A percentile compares a stretch with the other conserved stretches of the same genome.
phyloP scores from a whole-genome alignment of 306 rosid species.

The Lithocarpus polystachyus region DNA sequence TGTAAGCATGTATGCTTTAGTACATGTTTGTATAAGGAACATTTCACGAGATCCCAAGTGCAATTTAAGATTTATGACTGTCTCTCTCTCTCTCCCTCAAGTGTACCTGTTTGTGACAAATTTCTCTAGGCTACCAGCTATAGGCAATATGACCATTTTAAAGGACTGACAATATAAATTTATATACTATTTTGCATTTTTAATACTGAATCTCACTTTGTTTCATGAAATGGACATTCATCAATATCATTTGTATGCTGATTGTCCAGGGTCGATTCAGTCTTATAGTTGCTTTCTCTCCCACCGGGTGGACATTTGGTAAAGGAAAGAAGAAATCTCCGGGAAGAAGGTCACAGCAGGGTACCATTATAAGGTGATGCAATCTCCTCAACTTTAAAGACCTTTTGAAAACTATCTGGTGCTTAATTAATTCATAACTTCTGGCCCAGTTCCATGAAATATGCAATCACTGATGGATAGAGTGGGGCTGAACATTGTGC shows the following conservation, averaged over 20 bases:
- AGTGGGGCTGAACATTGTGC: background rate
- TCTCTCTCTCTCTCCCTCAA: background rate
- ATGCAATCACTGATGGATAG: background rate
- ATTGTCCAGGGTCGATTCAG: slow-evolving; percentile 62
- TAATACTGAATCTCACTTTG: background rate
- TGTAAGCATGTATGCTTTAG: no score
- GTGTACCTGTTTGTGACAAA: background rate
- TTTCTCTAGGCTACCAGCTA: background rate
- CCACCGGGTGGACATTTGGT: slow-evolving; percentile 92
- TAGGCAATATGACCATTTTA: background rate
- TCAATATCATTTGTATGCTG: background rate
- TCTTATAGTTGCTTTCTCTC: slow-evolving; percentile 89
- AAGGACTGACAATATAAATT: background rate
- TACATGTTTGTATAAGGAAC: no score
- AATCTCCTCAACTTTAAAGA: background rate
- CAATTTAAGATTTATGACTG: background rate
- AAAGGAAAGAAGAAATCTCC: slow-evolving; percentile 93
- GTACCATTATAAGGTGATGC: slow-evolving; percentile 81
- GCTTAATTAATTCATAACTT: background rate
- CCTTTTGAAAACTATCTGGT: background rate
- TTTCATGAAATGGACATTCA: background rate
- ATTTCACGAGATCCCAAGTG: background rate
- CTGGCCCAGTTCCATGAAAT: background rate
- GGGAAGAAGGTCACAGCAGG: slow-evolving; percentile 90
- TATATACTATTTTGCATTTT: background rate